Base-by-base conservation (phyloP, 345 rosid genomes). In the Gossypioides kirkii region DNA sequence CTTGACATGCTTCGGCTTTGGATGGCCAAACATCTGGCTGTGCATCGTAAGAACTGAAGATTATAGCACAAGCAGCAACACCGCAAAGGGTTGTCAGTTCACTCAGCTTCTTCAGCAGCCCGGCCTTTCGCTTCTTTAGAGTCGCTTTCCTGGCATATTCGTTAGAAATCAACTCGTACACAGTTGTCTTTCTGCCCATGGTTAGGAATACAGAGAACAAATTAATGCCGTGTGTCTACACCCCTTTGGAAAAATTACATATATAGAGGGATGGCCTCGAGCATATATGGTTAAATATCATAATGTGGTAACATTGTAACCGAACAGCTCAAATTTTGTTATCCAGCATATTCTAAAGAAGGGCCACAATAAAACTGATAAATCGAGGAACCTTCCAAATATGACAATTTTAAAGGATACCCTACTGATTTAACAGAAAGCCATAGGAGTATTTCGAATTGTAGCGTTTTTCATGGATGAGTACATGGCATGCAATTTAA, bases 11-110 rank as follows among this genome's bases (percentile, higher is more conserved):
- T 46, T 75, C 85, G 1, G 13, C 6, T 8, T 9, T 32, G 16
- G 86, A 78, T 13, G 90, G 86, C 90, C 90, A 87, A 10, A 78
- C 73, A 6, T 81, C 77, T 0, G 85, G 82, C 8, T 59, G 71
- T 7, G 55, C 25, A 16, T 78, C 74, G 13, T 18, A 74, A 41
- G 63, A 36, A 47, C 77, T 63, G 72, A 69, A 81, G 60, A 86
- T 73, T 42, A 86, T 25, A 8, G 81, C 86, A 41, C 84, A 87
- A 1, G 86, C 83, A 5, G 54, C 38, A 38, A 86, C 77, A 22
- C 85, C 90, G 14, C 85, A 87, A 1, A 87, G 82, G 20, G 85
- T 87, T 25, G 75, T 73, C 3, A 87, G 80, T 71, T 84, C 86
- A 4, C 42, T 63, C 28, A 80, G 59, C 78, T 87, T 87, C 82